Conservation (phyloP, 2,329 filamentous ascomycete species). For the Calonectria pteridis region DNA sequence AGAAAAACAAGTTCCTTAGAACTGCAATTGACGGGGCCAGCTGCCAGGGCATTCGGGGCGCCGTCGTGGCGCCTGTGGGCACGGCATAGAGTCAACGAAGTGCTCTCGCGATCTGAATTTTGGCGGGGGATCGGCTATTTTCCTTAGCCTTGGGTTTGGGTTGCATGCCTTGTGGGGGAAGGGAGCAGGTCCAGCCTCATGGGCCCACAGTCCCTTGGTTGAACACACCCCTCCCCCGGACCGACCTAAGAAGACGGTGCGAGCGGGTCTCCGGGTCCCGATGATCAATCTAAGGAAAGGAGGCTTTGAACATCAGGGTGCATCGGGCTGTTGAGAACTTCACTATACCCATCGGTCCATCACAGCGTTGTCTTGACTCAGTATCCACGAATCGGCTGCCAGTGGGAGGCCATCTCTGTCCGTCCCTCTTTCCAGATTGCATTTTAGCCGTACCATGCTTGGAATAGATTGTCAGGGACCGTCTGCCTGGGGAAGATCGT, state of each 20-base stretch:
- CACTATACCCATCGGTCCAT: neutral
- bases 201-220: constrained; percentile 7
- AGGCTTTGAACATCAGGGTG: neutral
- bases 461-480: constrained; percentile 27
- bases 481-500: neutral
- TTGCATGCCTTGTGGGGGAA: constrained; percentile 24
- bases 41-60: constrained; percentile 30
- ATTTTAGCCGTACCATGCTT: constrained; percentile 4
- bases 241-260: constrained; percentile 9
- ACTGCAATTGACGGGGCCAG: neutral
- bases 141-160: neutral
- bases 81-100: constrained; percentile 38
- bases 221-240: constrained; percentile 9
- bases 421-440: neutral
- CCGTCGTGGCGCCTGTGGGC: constrained; percentile 32
- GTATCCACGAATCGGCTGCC: neutral
- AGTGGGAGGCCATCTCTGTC: neutral
- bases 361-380: neutral
- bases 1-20: neutral
- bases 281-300: neutral
- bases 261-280: neutral
- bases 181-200: constrained; percentile 20
- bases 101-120: constrained; percentile 41
- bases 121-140: constrained; percentile 37
- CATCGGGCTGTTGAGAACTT: neutral